Base-by-base conservation (phyloP, 1,139 yeast genomes). In the Pichia sp. region DNA sequence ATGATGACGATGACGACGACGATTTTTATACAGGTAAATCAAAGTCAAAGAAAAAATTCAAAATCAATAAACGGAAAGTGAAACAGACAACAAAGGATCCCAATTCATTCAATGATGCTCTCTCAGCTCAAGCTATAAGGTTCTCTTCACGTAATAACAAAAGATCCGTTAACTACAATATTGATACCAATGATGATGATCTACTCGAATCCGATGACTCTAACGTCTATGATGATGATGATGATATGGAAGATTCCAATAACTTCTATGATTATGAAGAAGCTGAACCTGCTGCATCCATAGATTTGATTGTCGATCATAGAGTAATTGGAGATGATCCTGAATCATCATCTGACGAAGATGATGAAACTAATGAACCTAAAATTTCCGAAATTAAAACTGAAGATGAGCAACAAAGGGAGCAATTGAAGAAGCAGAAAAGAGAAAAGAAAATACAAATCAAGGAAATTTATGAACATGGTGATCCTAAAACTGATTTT, bases 71-170 rank as follows among this genome's bases (percentile, higher is more conserved):
- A 36, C 6, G 40, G 28, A 40, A 37, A 28, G 43, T 50, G 39
- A 45, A 47, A 20, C 46, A 40, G 22, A 38, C 25, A 19, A 48
- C 40, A 34, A 44, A 38, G 18, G 37, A 37, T 12, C 5, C 35
- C 8, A 40, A 26, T 17, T 21, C 40, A n/a, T 32, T 32, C 10
- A 35, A 35, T 20, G 43, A 38, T 8, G 34, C 34, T 10, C 24
- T 39, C 2, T 4, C 34, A 4, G 21, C 43, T 8, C 45, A 44
- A 31, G 43, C 52, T 2, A 35, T 83, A 42, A 69, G 96, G 48
- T 85, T 88, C 54, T 83, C 94, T 10, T 71, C 89, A 2, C 71
- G 96, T 57, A 84, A 84, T 50, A 65, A 58, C 52, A 66, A 56
- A 52, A 77, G 70, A 51, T 72, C 72, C 31, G 79, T 89, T 38